A percentile compares a stretch with the other conserved stretches of the same genome.
Conservation (phyloP, 148 eudicot genomes). For the Camellia japonica region DNA sequence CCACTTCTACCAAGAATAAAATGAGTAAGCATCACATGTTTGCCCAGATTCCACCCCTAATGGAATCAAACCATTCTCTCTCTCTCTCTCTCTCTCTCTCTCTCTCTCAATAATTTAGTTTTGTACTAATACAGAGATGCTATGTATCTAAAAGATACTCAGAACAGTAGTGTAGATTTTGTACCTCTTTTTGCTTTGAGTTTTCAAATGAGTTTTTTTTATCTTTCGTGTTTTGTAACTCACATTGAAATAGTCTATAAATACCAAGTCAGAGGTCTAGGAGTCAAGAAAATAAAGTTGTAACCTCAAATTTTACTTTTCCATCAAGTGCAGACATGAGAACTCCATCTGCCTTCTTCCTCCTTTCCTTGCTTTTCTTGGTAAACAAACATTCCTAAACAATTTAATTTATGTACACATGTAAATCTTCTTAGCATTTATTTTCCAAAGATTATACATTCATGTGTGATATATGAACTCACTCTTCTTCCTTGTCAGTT, state of each 20-base stretch:
- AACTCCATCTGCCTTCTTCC: slow-evolving; percentile 17
- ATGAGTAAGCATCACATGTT: slow-evolving; percentile 5
- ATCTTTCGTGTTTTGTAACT: too few species aligned
- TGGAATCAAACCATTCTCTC: neutral
- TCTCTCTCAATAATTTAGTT: too few species aligned
- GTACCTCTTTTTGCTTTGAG: too few species aligned
- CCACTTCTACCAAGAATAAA: too few species aligned
- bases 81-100: too few species aligned
- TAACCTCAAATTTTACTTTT: neutral
- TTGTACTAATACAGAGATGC: too few species aligned
- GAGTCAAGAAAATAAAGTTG: neutral
- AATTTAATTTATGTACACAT: too few species aligned
- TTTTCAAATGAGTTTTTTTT: too few species aligned
- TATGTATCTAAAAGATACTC: too few species aligned
- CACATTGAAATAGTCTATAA: slow-evolving; percentile 13
- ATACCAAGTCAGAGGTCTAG: slow-evolving; percentile 10
- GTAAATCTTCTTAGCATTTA: neutral
- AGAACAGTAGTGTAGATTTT: too few species aligned
- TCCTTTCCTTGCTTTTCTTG: slow-evolving; percentile 20
- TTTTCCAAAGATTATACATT: neutral
- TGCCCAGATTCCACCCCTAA: neutral
- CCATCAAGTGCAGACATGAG: slow-evolving; percentile 17
- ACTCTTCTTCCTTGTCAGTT: slow-evolving; percentile 24
- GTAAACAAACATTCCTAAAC: slow-evolving; percentile 11
- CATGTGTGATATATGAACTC: neutral